Percentiles rank a stretch among this genome's conserved stretches.
Conservation (phyloP, 169 alveolate genomes). For the Toxoplasma gondii region DNA sequence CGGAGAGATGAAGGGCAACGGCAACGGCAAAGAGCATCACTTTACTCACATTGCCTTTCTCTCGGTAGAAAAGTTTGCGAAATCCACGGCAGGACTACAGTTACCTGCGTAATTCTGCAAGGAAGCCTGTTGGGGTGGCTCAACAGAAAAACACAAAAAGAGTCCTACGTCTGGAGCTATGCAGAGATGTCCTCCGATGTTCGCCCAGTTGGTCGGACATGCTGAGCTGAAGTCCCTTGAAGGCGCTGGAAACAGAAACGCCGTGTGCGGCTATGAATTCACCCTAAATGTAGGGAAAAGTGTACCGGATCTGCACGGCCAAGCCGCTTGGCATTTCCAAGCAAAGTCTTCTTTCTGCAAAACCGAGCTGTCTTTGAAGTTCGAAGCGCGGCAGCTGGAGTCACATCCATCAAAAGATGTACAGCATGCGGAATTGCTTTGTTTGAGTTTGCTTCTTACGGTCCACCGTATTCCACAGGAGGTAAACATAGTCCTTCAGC, state of each 20-base stretch:
- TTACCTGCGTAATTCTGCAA: background rate
- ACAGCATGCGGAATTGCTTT: background rate
- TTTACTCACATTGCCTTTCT: background rate
- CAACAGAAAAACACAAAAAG: background rate
- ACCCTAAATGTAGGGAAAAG: background rate
- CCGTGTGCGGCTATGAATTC: background rate
- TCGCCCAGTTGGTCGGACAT: background rate
- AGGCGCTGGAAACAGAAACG: background rate
- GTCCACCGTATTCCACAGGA: constrained; percentile 28
- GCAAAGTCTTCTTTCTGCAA: constrained; percentile 36
- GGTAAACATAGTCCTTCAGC: background rate
- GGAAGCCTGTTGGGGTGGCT: background rate
- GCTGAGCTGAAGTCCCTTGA: background rate
- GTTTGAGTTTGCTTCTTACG: background rate
- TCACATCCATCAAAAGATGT: background rate
- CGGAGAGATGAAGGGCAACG: background rate
- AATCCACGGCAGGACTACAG: background rate
- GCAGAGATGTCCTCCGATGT: background rate
- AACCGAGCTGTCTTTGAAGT: background rate
- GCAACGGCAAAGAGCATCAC: background rate
- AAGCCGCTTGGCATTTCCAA: constrained; percentile 22
- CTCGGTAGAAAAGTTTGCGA: background rate
- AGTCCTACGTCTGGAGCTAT: background rate
- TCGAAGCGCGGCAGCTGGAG: constrained; percentile 31
- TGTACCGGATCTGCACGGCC: constrained; percentile 18